Evolutionary conservation across 2,329 filamentous ascomycete species (phyloP), one percentile per base, ranked within the genome.

Genomic region (Harringtonia aguacate): DNA sequence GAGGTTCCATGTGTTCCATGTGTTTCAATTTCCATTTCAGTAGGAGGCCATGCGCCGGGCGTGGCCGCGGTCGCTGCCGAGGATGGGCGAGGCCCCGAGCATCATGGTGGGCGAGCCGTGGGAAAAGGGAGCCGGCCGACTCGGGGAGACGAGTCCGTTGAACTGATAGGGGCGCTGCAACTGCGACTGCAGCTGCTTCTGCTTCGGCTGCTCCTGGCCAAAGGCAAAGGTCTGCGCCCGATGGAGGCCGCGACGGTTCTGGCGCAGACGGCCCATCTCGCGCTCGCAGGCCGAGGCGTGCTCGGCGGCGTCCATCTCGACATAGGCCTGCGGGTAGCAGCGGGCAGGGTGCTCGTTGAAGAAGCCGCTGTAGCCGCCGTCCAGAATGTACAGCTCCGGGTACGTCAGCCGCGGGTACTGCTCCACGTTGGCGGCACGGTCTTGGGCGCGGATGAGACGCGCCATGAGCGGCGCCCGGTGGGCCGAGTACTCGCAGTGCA

Each of bases 401-500:
- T 94, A 98, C n/a, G 83, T 88, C 48, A 98, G 77, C 47, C 73
- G 76, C 17, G 92, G 92, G 58, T 97, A 98, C 52, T 76, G 75
- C 61, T 92, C 86, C 43, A 80, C 79, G 62, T 98, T 98, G 58
- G 80, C 72, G 31, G 80, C 79, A 47, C 92, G 86, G 63, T 98
- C 92, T 59, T 86, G 81, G 48, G 87, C 82, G 52, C 92, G 89
- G 49, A 98, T 79, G 62, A 88, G 87, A 56, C 92, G 88, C 40
- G 92, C 92, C 84, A 97, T 97, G 50, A 95, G 81, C 38, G 92
- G 92, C 37, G 92, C 92, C 50, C 92, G 86, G 61, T 97, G 90
- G 33, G 87, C 90, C 29, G 92, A 97, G 66, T 97, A 98, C 66
- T 98, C 92, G 75, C 92, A 98, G 67, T 98, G 92, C 56, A 98